Evolutionary conservation across 1,284 basidiomycete species (phyloP).

Genomic region (Apiotrichum gracile): DNA sequence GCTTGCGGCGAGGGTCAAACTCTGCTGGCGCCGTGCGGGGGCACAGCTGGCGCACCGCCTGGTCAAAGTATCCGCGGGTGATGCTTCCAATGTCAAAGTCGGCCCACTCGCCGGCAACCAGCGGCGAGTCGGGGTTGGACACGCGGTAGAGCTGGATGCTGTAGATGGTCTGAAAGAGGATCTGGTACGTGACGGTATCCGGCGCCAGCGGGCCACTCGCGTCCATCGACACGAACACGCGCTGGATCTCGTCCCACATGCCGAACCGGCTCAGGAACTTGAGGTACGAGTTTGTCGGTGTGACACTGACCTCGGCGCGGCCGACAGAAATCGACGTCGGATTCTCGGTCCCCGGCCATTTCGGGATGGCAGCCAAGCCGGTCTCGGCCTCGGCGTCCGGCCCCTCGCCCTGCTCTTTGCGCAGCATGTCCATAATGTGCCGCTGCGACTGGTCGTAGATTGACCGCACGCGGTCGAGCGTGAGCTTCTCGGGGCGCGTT

Average conservation of each 20-base stretch:
- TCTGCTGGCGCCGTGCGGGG: background rate
- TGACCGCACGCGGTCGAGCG: slow-evolving; percentile 31
- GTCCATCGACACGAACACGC: slow-evolving; percentile 34
- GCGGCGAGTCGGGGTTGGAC: background rate
- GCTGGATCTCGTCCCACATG: slow-evolving; percentile 37
- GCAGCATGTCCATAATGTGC: slow-evolving; percentile 15
- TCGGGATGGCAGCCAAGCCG: background rate
- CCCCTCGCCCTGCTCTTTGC: background rate
- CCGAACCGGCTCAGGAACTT: slow-evolving; percentile 35
- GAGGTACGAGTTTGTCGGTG: slow-evolving; percentile 43
- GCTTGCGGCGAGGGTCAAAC: background rate
- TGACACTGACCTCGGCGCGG: slow-evolving; percentile 19
- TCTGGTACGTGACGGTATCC: slow-evolving; percentile 36
- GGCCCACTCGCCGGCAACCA: background rate
- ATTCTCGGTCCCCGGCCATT: background rate
- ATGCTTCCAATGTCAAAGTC: slow-evolving; percentile 13
- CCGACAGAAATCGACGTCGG: background rate
- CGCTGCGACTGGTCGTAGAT: slow-evolving; percentile 38
- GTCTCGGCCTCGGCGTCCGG: background rate
- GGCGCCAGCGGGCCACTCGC: slow-evolving; percentile 28
- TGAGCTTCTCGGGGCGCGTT: slow-evolving; percentile 18
- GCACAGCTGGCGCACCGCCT: slow-evolving; percentile 25
- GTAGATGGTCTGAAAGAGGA: slow-evolving; percentile 26
- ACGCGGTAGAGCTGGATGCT: slow-evolving; percentile 11
- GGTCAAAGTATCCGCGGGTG: slow-evolving; percentile 28